Conservation (phyloP, 2,329 filamentous ascomycete genomes). For the Colletotrichum sp. region DNA sequence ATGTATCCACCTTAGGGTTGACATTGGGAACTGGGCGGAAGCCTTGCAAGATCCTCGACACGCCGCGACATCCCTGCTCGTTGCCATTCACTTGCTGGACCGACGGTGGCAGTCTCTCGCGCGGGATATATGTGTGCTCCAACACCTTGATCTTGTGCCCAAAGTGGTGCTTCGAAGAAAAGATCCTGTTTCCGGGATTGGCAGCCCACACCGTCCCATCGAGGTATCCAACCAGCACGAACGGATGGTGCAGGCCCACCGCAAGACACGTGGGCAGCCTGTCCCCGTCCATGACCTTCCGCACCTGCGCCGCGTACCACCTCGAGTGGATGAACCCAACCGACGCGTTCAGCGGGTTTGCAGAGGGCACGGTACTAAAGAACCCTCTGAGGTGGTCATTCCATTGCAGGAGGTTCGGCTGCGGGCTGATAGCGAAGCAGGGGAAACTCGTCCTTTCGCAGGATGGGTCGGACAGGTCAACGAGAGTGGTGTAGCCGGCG, state of each 20-base stretch:
- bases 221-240: conserved; percentile 55
- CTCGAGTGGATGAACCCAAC: conserved; percentile 56
- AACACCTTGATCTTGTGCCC: conserved; percentile 51
- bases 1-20: conserved; percentile 45
- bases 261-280: conserved; percentile 56
- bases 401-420: conserved; percentile 59
- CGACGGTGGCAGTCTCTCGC: conserved; percentile 26
- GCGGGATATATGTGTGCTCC: conserved; percentile 58
- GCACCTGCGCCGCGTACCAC: conserved; percentile 56
- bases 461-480: conserved; percentile 58
- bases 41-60: conserved; percentile 56
- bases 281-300: conserved; percentile 56
- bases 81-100: background rate
- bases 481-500: conserved; percentile 56
- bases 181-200: conserved; percentile 49
- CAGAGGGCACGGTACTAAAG: conserved; percentile 56
- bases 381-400: conserved; percentile 62
- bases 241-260: conserved; percentile 57
- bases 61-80: conserved; percentile 39
- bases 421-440: conserved; percentile 54
- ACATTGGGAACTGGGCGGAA: conserved; percentile 56
- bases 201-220: conserved; percentile 59
- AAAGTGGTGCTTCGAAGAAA: conserved; percentile 40
- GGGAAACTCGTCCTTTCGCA: conserved; percentile 59
- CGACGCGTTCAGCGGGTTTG: conserved; percentile 56